phyloP scores from a whole-genome alignment of 495 filamentous ascomycete species.

The Neurospora sp. region DNA sequence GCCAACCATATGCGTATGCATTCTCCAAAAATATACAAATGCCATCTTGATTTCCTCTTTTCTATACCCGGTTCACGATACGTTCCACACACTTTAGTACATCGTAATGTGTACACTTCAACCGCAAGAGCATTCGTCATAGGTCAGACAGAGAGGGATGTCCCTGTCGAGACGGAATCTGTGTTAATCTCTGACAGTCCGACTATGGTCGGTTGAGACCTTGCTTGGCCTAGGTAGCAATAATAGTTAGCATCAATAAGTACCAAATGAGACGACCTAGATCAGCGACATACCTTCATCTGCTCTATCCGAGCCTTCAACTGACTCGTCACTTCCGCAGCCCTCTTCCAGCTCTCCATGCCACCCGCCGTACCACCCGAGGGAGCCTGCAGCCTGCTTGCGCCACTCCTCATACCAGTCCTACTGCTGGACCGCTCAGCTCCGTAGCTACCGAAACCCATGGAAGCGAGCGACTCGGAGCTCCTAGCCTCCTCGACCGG shows the following conservation, averaged over 20 bases:
- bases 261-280: neutral
- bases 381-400: slow-evolving; percentile 22
- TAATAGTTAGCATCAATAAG: neutral
- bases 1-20: neutral
- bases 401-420: slow-evolving; percentile 32
- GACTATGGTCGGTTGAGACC: slow-evolving; percentile 21
- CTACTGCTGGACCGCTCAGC: slow-evolving; percentile 25
- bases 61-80: neutral
- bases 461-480: slow-evolving; percentile 8
- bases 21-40: neutral
- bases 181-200: neutral
- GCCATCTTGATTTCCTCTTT: neutral
- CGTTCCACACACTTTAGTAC: neutral
- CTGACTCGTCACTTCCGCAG: slow-evolving; percentile 97
- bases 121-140: neutral
- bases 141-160: neutral
- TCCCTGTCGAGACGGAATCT: neutral
- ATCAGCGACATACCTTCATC: slow-evolving; percentile 41
- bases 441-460: slow-evolving; percentile 15
- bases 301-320: slow-evolving; percentile 91
- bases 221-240: slow-evolving; percentile 20
- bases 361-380: slow-evolving; percentile 18
- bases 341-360: slow-evolving; percentile 93
- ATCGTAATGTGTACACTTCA: neutral
- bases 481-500: slow-evolving; percentile 6